phyloP scores from a whole-genome alignment of 495 filamentous ascomycete species.

The Penicillium salamii region DNA sequence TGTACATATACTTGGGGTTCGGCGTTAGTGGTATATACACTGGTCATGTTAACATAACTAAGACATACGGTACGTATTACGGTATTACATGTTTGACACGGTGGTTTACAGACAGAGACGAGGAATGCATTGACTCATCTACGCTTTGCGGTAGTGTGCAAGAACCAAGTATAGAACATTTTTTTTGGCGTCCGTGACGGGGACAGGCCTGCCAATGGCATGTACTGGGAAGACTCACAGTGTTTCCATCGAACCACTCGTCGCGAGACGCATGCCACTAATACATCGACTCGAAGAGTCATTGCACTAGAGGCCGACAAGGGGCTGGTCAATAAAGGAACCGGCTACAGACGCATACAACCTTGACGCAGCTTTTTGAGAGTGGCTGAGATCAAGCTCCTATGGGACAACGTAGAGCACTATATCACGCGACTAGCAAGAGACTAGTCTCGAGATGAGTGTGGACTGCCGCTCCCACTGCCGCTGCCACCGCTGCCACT shows the following conservation, averaged over 20 bases:
- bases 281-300: slow-evolving; percentile 3
- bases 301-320: slow-evolving; percentile 5
- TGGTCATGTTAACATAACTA: background rate
- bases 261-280: slow-evolving; percentile 12
- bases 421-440: slow-evolving; percentile 3
- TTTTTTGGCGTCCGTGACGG: slow-evolving; percentile 22
- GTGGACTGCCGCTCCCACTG: slow-evolving; percentile 46
- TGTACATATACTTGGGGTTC: slow-evolving; percentile 1
- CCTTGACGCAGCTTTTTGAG: slow-evolving; percentile 3
- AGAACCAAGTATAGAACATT: slow-evolving; percentile 20
- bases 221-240: slow-evolving; percentile 24
- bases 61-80: background rate
- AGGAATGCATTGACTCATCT: slow-evolving; percentile 7
- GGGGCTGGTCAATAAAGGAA: slow-evolving; percentile 5
- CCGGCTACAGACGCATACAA: slow-evolving; percentile 5
- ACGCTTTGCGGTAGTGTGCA: slow-evolving; percentile 8
- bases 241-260: slow-evolving; percentile 10
- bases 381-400: slow-evolving; percentile 7
- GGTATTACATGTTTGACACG: no score
- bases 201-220: slow-evolving; percentile 17
- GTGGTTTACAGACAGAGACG: background rate
- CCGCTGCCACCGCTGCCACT: slow-evolving; percentile 43
- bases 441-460: slow-evolving; percentile 35
- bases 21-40: slow-evolving; percentile 7
- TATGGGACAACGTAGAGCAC: background rate